These are phyloP conservation scores for Neonectria sp. DNA, from an alignment of 2,329 filamentous ascomycete species.

Conservation along the genomic window DNA sequence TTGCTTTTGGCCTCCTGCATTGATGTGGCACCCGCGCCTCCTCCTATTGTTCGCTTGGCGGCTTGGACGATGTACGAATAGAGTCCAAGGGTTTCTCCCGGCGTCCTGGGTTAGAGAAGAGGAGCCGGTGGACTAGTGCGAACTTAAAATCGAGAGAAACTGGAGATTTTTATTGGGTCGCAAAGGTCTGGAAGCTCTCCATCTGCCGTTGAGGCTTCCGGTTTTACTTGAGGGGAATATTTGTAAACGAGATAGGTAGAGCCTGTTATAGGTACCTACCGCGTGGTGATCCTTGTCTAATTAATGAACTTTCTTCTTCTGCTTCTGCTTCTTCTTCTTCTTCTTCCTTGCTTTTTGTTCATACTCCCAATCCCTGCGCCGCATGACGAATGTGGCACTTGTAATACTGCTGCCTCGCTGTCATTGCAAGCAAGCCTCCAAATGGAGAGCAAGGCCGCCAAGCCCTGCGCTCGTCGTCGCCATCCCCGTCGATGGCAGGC, in stretches of 20 bases:
- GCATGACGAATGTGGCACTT: background rate
- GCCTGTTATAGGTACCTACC: no score
- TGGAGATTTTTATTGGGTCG: conserved; percentile 6
- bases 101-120: background rate
- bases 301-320: background rate
- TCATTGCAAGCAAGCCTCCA: background rate
- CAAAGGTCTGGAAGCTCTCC: conserved; percentile 5
- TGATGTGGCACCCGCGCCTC: background rate
- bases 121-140: background rate
- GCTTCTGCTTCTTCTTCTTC: background rate
- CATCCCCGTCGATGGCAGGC: background rate
- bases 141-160: background rate
- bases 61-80: background rate
- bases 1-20: background rate
- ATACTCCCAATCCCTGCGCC: background rate
- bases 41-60: background rate
- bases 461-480: background rate
- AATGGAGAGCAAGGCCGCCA: background rate
- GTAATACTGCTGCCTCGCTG: background rate
- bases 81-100: background rate
- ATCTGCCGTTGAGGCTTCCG: conserved; percentile 7
- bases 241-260: no score
- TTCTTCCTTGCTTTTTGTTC: background rate
- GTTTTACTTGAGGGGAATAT: background rate
- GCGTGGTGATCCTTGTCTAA: no score